phyloP scores from a whole-genome alignment of 768 basidiomycete genomes.

The Psilocybe cubensis region DNA sequence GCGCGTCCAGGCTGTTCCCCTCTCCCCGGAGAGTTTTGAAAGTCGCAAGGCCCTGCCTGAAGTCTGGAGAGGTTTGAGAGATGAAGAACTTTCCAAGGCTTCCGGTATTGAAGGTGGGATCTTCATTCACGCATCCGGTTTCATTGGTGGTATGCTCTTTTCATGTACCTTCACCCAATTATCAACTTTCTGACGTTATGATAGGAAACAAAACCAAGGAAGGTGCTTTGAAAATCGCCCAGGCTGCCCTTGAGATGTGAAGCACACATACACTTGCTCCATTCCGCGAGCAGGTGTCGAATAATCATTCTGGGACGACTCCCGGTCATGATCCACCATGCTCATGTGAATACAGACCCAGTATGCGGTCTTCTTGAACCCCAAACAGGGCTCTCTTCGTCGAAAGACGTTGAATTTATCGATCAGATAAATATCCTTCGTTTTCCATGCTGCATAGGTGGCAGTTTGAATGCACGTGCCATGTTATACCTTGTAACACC shows the following conservation, averaged over 20 bases:
- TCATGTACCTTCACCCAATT: constrained; percentile 1
- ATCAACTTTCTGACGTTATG: background rate
- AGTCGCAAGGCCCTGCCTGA: constrained; percentile 94
- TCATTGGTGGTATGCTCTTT: constrained; percentile 82
- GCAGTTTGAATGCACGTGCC: background rate
- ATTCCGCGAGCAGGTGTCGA: background rate
- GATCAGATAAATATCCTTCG: too few species aligned
- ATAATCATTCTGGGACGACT: background rate
- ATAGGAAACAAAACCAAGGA: constrained; percentile 89
- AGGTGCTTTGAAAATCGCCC: constrained; percentile 83
- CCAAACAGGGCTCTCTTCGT: background rate
- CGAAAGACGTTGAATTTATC: background rate
- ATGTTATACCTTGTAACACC: too few species aligned
- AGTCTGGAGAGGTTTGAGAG: constrained; percentile 89
- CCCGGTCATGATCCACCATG: background rate
- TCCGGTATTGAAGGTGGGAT: constrained; percentile 83
- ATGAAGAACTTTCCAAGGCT: constrained; percentile 73
- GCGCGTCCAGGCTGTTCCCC: constrained; percentile 93
- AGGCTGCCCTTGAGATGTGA: constrained; percentile 58
- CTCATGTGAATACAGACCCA: background rate
- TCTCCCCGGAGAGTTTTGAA: constrained; percentile 81
- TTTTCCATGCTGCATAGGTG: background rate
- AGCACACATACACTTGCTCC: background rate
- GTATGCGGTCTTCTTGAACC: background rate
- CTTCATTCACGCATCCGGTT: constrained; percentile 95